Percentiles rank a stretch among this genome's conserved stretches.
Conservation (phyloP, 495 filamentous ascomycete species). For the Cryomyces minteri region DNA sequence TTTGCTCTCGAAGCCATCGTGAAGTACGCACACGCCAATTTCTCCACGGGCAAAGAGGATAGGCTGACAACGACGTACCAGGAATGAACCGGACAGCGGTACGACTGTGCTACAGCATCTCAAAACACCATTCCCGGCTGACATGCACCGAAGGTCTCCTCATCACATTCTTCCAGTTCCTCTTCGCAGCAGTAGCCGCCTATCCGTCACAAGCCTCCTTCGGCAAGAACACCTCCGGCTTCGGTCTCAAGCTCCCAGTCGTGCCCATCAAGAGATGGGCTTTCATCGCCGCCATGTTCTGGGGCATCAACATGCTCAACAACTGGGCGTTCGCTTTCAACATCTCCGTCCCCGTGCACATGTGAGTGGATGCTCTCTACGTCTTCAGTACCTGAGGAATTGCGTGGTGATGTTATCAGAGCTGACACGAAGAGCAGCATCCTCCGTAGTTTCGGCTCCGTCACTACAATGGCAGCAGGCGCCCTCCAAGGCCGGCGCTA, state of each 20-base stretch:
- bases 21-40: constrained; percentile 39
- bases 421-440: constrained; percentile 24
- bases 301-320: constrained; percentile 81
- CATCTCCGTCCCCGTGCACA: constrained; percentile 92
- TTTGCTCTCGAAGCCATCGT: constrained; percentile 93
- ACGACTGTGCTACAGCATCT: neutral
- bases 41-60: constrained; percentile 1
- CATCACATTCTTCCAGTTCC: constrained; percentile 86
- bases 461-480: constrained; percentile 80
- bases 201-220: constrained; percentile 50
- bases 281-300: constrained; percentile 78
- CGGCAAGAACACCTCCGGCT: constrained; percentile 32
- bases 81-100: constrained; percentile 22
- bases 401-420: too few species aligned
- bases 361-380: constrained; percentile 15
- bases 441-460: constrained; percentile 80
- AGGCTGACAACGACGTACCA: constrained; percentile 6
- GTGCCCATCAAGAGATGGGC: constrained; percentile 76
- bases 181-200: constrained; percentile 53
- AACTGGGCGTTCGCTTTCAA: constrained; percentile 96
- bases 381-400: too few species aligned
- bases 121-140: neutral
- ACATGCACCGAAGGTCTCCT: constrained; percentile 42
- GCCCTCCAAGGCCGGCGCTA: constrained; percentile 73
- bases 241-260: constrained; percentile 55